phyloP scores from a whole-genome alignment of 495 filamentous ascomycete species.

The Penicillium argentinense region DNA sequence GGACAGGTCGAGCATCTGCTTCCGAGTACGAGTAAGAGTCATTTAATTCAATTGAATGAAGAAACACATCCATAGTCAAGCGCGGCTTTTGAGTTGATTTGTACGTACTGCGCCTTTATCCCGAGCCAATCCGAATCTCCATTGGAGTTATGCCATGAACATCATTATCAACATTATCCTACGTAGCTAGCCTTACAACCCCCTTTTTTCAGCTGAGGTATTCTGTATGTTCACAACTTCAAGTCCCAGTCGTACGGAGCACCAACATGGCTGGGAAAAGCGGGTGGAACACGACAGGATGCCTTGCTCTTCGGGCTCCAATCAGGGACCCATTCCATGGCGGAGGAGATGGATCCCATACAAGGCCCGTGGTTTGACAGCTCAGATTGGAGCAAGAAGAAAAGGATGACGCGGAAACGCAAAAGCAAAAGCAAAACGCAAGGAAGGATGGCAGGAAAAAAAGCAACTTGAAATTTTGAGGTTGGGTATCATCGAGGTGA shows the following conservation, averaged over 20 bases:
- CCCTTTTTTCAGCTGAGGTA: no score
- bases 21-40: no score
- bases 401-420: not conserved
- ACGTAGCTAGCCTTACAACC: no score
- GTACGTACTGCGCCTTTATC: not conserved
- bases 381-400: not conserved
- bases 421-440: not conserved
- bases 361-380: not conserved
- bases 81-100: slow-evolving; percentile 3
- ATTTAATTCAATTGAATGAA: no score
- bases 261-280: not conserved
- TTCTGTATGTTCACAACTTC: not conserved
- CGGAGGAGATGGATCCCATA: not conserved
- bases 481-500: slow-evolving; percentile 9
- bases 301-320: not conserved
- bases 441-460: not conserved
- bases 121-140: not conserved
- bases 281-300: not conserved
- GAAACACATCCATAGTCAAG: no score
- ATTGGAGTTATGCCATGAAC: no score
- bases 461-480: slow-evolving; percentile 8
- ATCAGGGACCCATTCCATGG: not conserved
- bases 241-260: not conserved
- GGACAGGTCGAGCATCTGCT: no score
- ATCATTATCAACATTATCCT: no score